Percentiles rank a stretch among this genome's conserved stretches.
These are phyloP conservation scores for Kazachstania bromeliacearum DNA, from an alignment of 805 yeast species.

Conservation along the genomic window DNA sequence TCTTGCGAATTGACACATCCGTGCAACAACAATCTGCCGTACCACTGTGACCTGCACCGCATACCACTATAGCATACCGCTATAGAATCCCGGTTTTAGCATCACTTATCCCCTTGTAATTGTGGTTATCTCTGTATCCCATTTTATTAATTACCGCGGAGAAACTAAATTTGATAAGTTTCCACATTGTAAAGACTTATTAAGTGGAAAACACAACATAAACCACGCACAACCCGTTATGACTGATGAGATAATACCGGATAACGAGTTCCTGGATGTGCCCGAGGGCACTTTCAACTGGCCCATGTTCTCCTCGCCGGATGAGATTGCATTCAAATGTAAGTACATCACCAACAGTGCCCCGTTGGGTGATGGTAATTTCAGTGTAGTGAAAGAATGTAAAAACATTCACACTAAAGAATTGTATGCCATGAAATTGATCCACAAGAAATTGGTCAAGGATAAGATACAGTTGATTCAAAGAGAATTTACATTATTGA, in stretches of 20 bases:
- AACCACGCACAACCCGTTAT: background rate
- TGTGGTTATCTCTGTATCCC: no score
- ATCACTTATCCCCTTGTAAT: no score
- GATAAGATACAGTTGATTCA: conserved; percentile 36
- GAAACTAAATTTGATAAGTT: no score
- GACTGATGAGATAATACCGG: background rate
- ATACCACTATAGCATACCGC: no score
- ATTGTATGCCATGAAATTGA: conserved; percentile 40
- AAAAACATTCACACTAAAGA: conserved; percentile 33
- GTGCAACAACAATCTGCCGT: no score
- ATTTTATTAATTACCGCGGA: no score
- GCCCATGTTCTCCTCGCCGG: conserved; percentile 7
- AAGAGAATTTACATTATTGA: conserved; percentile 50
- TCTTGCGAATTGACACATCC: no score
- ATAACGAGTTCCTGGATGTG: no score
- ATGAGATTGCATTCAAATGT: conserved; percentile 14
- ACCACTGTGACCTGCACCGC: no score
- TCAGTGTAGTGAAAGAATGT: conserved; percentile 43
- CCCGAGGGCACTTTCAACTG: conserved; percentile 5
- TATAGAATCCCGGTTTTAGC: no score
- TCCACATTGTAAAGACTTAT: no score
- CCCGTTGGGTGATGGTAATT: conserved; percentile 39
- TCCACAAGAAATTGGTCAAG: conserved; percentile 22
- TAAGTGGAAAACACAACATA: background rate
- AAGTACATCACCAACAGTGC: conserved; percentile 23